Conservation (phyloP, 805 yeast species). For the Candida arabinofermentans region DNA sequence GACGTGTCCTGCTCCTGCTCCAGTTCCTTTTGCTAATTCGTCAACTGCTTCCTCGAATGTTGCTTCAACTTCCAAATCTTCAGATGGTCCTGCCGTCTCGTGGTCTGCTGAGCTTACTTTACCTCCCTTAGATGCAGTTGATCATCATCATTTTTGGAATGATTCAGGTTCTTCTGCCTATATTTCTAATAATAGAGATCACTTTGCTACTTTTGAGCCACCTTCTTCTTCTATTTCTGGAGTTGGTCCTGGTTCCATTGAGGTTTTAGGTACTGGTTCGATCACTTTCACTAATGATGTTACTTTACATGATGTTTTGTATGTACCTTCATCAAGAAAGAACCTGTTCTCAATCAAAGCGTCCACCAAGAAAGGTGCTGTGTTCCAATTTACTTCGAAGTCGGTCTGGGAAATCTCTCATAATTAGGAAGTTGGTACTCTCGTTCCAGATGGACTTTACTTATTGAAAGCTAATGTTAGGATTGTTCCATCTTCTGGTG, state of each 20-base stretch:
- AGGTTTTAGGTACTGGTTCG: neutral
- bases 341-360: neutral
- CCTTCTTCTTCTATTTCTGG: neutral
- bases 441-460: too few species aligned
- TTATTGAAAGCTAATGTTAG: too few species aligned
- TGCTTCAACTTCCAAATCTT: too few species aligned
- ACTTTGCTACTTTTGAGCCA: neutral
- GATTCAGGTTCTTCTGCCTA: conserved; percentile 3
- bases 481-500: too few species aligned
- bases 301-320: neutral
- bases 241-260: neutral
- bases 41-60: too few species aligned
- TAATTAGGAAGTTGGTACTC: too few species aligned
- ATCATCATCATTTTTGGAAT: conserved; percentile 1
- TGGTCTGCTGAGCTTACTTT: neutral
- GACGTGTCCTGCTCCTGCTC: neutral
- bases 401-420: too few species aligned
- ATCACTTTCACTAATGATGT: neutral
- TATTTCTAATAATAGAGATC: conserved; percentile 1
- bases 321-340: neutral
- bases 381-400: too few species aligned
- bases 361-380: neutral
- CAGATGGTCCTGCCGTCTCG: too few species aligned
- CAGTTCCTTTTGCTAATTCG: neutral
- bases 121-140: neutral